Percentiles rank a stretch among this genome's conserved stretches.
Conservation (phyloP, 805 yeast species). For the Dipodascopsis tothii region DNA sequence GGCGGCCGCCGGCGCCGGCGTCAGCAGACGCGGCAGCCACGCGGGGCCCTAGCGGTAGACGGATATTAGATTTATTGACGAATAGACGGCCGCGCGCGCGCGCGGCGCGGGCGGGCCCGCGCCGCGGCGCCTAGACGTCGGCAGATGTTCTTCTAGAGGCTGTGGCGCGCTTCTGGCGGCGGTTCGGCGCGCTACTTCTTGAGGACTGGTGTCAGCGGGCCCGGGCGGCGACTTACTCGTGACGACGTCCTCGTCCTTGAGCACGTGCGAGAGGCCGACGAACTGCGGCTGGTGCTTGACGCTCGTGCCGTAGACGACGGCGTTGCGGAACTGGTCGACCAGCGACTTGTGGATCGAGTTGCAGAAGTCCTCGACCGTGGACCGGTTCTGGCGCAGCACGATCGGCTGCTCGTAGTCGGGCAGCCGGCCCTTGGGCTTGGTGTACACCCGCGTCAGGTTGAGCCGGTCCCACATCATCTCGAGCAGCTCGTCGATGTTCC, state of each 20-base stretch:
- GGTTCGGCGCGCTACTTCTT: background rate
- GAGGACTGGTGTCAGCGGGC: background rate
- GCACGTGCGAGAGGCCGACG: slow-evolving; percentile 75
- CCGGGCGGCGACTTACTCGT: slow-evolving; percentile 36
- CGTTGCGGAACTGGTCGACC: slow-evolving; percentile 87
- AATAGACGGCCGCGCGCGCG: too few relatives aligned
- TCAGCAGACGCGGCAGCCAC: too few relatives aligned
- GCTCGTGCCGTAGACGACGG: slow-evolving; percentile 85
- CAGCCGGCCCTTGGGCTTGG: slow-evolving; percentile 88
- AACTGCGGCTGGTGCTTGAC: slow-evolving; percentile 97
- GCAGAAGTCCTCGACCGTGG: slow-evolving; percentile 92
- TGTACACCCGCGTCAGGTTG: slow-evolving; percentile 87
- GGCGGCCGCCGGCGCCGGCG: too few relatives aligned
- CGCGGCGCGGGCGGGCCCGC: too few relatives aligned
- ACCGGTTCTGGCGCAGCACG: slow-evolving; percentile 72
- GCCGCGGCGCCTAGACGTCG: too few relatives aligned
- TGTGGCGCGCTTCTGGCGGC: background rate
- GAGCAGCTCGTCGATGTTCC: slow-evolving; percentile 92
- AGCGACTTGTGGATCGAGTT: slow-evolving; percentile 89
- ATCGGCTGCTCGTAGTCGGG: slow-evolving; percentile 96
- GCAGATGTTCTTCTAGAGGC: too few relatives aligned
- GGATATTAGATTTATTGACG: too few relatives aligned
- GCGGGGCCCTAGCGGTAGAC: too few relatives aligned
- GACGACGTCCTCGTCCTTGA: slow-evolving; percentile 95
- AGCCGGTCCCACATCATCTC: slow-evolving; percentile 94